Percentiles rank a stretch among this genome's conserved stretches.
phyloP scores from a whole-genome alignment of 2,329 filamentous ascomycete species.

The Cryphonectria parasitica region DNA sequence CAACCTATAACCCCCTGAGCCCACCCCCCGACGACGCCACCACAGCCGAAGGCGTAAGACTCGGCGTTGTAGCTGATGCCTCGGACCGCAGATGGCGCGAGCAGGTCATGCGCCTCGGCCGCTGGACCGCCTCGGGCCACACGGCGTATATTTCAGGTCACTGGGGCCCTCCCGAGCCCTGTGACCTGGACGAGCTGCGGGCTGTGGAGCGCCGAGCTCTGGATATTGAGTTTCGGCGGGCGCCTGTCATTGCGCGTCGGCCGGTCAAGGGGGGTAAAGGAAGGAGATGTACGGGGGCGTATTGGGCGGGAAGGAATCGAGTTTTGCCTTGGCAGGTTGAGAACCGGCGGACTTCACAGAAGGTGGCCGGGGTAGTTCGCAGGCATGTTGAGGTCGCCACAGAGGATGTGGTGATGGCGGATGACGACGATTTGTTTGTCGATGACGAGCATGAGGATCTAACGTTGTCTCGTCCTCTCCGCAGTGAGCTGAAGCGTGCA shows the following conservation, averaged over 20 bases:
- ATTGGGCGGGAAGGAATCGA: not conserved
- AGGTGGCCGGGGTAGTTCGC: not conserved
- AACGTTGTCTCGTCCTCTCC: not conserved
- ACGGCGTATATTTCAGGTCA: not conserved
- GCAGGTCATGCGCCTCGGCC: constrained; percentile 24
- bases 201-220: not conserved
- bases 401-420: not conserved
- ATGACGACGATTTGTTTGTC: not conserved
- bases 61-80: constrained; percentile 20
- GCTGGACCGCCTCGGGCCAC: constrained; percentile 10
- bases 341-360: not conserved
- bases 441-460: not conserved
- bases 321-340: not conserved
- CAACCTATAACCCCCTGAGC: constrained; percentile 15
- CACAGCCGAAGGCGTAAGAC: constrained; percentile 19
- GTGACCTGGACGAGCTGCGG: constrained; percentile 13
- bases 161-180: not conserved
- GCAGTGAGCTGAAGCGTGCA: not conserved
- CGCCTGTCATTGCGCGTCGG: not conserved
- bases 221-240: constrained; percentile 15
- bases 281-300: constrained; percentile 4
- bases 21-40: constrained; percentile 15
- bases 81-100: constrained; percentile 23
- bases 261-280: constrained; percentile 5
- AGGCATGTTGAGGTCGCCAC: not conserved